Conservation (phyloP, 495 filamentous ascomycete species). For the Thozetella sp. region DNA sequence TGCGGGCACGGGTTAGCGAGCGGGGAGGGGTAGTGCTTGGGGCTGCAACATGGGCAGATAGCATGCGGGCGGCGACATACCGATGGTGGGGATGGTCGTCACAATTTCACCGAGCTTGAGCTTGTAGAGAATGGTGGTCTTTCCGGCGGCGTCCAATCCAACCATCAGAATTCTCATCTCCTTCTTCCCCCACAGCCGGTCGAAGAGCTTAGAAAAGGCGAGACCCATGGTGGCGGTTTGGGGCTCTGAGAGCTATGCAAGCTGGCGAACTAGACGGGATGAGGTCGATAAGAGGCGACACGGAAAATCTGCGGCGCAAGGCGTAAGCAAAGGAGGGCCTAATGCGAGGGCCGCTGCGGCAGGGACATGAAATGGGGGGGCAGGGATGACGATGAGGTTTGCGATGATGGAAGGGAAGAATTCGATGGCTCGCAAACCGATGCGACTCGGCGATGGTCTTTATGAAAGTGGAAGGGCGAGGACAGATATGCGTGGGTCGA, state of each 20-base stretch:
- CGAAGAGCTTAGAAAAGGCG: constrained; percentile 89
- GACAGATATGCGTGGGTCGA: neutral
- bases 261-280: neutral
- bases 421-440: neutral
- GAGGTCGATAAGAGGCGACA: neutral
- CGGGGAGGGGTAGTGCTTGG: constrained; percentile 5
- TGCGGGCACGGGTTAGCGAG: constrained; percentile 24
- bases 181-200: constrained; percentile 96
- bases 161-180: constrained; percentile 99
- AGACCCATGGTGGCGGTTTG: constrained; percentile 83
- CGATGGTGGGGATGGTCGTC: constrained; percentile 98
- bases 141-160: constrained; percentile 97
- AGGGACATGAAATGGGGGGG: neutral
- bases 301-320: neutral
- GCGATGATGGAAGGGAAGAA: neutral
- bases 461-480: neutral
- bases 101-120: constrained; percentile 99
- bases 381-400: neutral
- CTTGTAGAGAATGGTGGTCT: constrained; percentile 99
- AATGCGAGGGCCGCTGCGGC: neutral
- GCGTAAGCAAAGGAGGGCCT: neutral
- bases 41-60: neutral
- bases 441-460: no score
- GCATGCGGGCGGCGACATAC: constrained; percentile 58
- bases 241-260: constrained; percentile 6